Evolutionary conservation across 192 early-diverging fungal species (phyloP).

Genomic region (Coemansia sp.): DNA sequence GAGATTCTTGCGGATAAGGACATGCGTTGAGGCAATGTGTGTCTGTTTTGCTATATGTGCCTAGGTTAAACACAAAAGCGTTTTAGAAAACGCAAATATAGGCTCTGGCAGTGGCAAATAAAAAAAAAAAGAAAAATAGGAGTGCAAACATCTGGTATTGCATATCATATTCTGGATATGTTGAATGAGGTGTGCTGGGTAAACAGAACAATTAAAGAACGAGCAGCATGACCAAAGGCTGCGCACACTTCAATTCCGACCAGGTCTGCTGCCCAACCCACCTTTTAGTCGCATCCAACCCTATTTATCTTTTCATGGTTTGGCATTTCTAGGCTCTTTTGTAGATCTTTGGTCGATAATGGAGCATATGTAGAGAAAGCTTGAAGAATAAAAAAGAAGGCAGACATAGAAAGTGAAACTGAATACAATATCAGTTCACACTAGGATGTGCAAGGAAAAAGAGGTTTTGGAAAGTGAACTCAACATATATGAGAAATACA

Average conservation of each 20-base stretch:
- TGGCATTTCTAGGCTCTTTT: no score
- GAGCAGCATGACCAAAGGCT: slow-evolving; percentile 1
- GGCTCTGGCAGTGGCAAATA: not conserved
- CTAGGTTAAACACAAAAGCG: no score
- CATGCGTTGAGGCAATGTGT: not conserved
- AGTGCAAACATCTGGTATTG: not conserved
- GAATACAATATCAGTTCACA: no score
- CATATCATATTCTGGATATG: not conserved
- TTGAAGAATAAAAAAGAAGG: not conserved
- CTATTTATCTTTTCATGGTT: no score
- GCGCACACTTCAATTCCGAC: not conserved
- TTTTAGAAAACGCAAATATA: not conserved
- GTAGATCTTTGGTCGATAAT: no score
- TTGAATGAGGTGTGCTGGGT: not conserved
- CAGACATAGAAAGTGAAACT: not conserved
- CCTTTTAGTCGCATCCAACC: no score
- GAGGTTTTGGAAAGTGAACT: no score
- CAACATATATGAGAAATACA: no score
- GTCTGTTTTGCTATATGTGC: not conserved
- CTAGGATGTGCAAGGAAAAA: no score
- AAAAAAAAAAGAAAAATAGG: not conserved
- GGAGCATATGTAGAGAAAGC: not conserved
- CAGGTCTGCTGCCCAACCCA: not conserved
- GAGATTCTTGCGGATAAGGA: not conserved
- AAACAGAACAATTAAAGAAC: slow-evolving; percentile 1